Conservation (phyloP, 1,284 basidiomycete genomes). For the Amylostereum chailletii region DNA sequence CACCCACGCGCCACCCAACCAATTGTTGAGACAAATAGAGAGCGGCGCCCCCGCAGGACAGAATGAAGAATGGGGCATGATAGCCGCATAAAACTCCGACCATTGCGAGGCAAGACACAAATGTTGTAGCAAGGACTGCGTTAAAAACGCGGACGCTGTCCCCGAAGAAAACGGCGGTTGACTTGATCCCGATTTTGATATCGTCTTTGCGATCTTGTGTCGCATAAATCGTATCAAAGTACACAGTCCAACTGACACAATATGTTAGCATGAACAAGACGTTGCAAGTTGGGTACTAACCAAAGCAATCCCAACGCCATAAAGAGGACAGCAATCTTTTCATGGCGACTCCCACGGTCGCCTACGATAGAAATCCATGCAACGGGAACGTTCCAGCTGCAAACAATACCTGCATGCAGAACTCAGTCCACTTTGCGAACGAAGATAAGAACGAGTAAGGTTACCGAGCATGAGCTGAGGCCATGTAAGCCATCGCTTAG, state of each 20-base stretch:
- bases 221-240: slow-evolving; percentile 41
- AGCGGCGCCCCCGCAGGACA: slow-evolving; percentile 12
- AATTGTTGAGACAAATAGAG: background rate
- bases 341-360: background rate
- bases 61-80: slow-evolving; percentile 26
- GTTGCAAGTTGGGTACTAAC: slow-evolving; percentile 11
- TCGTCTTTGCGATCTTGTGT: slow-evolving; percentile 39
- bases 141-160: slow-evolving; percentile 26
- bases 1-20: background rate
- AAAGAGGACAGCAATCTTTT: background rate
- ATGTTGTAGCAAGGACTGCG: slow-evolving; percentile 24
- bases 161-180: slow-evolving; percentile 35
- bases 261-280: background rate
- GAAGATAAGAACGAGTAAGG: slow-evolving; percentile 6
- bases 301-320: slow-evolving; percentile 5
- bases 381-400: slow-evolving; percentile 3
- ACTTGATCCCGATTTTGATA: slow-evolving; percentile 33
- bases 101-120: slow-evolving; percentile 24
- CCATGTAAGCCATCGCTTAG: slow-evolving; percentile 43
- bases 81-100: slow-evolving; percentile 21
- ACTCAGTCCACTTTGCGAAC: background rate
- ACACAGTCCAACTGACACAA: slow-evolving; percentile 27
- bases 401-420: slow-evolving; percentile 18
- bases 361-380: slow-evolving; percentile 6
- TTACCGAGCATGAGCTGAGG: slow-evolving; percentile 51